phyloP scores from a whole-genome alignment of 2,329 filamentous ascomycete species.

The Mariannaea elegans region DNA sequence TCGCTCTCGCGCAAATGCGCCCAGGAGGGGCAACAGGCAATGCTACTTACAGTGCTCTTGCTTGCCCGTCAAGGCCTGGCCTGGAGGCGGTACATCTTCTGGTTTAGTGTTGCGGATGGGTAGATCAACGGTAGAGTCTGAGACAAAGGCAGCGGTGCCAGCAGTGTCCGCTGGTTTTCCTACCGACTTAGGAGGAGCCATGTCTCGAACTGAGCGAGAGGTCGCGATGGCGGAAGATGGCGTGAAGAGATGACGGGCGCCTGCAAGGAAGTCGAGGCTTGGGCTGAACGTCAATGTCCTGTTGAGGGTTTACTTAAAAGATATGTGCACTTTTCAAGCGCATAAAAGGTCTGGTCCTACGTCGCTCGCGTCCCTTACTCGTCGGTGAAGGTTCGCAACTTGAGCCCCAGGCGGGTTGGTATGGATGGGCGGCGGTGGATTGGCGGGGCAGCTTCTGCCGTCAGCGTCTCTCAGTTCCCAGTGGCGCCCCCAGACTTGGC shows the following conservation, averaged over 20 bases:
- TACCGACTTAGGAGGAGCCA: slow-evolving; percentile 41
- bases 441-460: slow-evolving; percentile 36
- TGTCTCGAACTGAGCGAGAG: slow-evolving; percentile 30
- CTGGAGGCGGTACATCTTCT: slow-evolving; percentile 48
- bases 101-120: slow-evolving; percentile 43
- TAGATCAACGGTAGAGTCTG: slow-evolving; percentile 32
- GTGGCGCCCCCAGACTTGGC: slow-evolving; percentile 1
- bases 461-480: slow-evolving; percentile 20
- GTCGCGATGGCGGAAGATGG: not conserved
- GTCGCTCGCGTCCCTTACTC: slow-evolving; percentile 1
- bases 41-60: slow-evolving; percentile 88
- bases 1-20: not conserved
- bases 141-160: slow-evolving; percentile 25
- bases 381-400: slow-evolving; percentile 6
- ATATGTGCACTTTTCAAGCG: slow-evolving; percentile 8
- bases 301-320: slow-evolving; percentile 17
- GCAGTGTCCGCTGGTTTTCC: slow-evolving; percentile 36
- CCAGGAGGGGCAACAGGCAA: not conserved
- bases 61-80: slow-evolving; percentile 81
- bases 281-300: slow-evolving; percentile 24
- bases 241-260: slow-evolving; percentile 1
- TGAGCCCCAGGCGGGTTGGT: not conserved
- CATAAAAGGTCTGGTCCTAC: slow-evolving; percentile 2
- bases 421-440: slow-evolving; percentile 3
- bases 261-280: not conserved